Conservation (phyloP, 306 rosid genomes). For the Mimosa bimucronata region DNA sequence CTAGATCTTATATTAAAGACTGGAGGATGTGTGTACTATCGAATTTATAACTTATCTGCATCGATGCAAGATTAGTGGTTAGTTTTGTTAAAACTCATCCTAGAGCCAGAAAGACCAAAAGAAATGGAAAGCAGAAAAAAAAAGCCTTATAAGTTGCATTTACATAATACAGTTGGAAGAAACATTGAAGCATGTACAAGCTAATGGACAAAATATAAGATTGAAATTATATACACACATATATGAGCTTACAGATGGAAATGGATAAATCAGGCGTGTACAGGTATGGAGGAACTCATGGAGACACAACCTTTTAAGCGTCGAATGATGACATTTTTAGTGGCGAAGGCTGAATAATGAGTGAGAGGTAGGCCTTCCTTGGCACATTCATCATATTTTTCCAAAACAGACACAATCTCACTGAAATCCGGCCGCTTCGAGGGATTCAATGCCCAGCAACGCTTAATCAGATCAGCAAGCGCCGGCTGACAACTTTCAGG, state of each 20-base stretch:
- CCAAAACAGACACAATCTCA: conserved; percentile 75
- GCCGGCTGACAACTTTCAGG: conserved; percentile 96
- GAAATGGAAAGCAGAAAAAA: background rate
- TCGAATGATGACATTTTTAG: conserved; percentile 61
- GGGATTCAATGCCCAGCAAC: conserved; percentile 93
- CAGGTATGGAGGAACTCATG: conserved; percentile 10
- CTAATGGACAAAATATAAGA: conserved; percentile 31
- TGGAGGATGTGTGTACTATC: too few species aligned
- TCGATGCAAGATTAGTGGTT: background rate
- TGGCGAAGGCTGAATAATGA: conserved; percentile 67
- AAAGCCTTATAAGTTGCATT: conserved; percentile 1
- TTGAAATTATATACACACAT: background rate
- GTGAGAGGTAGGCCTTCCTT: conserved; percentile 95
- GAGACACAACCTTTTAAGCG: conserved; percentile 67
- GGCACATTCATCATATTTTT: conserved; percentile 86
- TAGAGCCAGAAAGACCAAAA: background rate
- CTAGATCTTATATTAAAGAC: too few species aligned
- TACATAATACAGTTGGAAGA: background rate
- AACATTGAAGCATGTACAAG: conserved; percentile 31
- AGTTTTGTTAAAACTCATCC: background rate
- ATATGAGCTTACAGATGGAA: conserved; percentile 12
- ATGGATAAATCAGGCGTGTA: conserved; percentile 24
- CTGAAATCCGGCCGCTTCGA: conserved; percentile 95
- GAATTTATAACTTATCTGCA: background rate
- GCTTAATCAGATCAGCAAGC: conserved; percentile 85